phyloP scores from a whole-genome alignment of 1,139 yeast species.

The Lodderomyces pseudojiufengensis region DNA sequence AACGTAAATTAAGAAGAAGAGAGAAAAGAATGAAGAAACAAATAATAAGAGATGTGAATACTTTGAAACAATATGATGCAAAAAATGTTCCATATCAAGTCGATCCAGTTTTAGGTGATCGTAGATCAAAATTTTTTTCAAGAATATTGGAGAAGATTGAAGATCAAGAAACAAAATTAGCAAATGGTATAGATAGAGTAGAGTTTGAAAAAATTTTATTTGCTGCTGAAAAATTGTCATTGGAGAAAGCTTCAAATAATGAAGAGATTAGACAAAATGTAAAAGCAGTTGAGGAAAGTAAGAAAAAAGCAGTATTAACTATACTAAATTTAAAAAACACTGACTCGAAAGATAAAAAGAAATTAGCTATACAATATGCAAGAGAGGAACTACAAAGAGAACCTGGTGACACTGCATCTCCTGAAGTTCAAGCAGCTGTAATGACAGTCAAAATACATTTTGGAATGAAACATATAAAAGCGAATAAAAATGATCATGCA shows the following conservation, averaged over 20 bases:
- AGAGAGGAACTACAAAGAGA: conserved; percentile 73
- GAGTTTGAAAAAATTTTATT: conserved; percentile 74
- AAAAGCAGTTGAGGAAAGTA: conserved; percentile 48
- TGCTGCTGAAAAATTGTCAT: conserved; percentile 61
- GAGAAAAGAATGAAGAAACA: conserved; percentile 43
- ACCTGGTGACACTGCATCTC: conserved; percentile 90
- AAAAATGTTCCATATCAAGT: conserved; percentile 35
- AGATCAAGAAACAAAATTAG: conserved; percentile 54
- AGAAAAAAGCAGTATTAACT: conserved; percentile 67
- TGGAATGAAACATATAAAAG: conserved; percentile 71
- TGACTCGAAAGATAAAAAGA: conserved; percentile 52
- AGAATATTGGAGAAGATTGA: conserved; percentile 64
- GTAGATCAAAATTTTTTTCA: conserved; percentile 61
- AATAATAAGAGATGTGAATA: conserved; percentile 44
- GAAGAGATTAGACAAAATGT: conserved; percentile 46
- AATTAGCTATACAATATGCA: conserved; percentile 62
- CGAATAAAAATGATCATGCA: conserved; percentile 67
- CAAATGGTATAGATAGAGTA: conserved; percentile 53
- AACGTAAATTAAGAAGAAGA: conserved; percentile 35
- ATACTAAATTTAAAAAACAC: conserved; percentile 75
- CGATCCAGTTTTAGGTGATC: conserved; percentile 79
- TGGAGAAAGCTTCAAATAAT: conserved; percentile 21
- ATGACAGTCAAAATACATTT: conserved; percentile 77
- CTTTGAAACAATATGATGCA: conserved; percentile 37
- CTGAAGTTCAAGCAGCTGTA: conserved; percentile 94